These are phyloP conservation scores for Malania oleifera DNA, from an alignment of 164 flowering plant genomes.

Conservation along the genomic window DNA sequence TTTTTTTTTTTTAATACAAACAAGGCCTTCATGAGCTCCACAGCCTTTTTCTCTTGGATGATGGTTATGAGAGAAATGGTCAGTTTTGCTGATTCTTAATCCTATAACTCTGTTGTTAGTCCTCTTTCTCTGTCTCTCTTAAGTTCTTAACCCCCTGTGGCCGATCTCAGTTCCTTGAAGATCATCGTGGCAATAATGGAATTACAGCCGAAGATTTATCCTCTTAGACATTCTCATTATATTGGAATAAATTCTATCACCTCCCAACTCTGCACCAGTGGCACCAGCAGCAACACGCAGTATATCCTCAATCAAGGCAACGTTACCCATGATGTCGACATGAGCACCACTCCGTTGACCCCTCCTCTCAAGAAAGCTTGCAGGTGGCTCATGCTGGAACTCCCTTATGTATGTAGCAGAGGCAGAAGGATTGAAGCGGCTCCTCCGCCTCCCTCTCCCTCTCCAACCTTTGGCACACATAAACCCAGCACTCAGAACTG, in stretches of 20 bases:
- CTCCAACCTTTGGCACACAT: slow-evolving; percentile 87
- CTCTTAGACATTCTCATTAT: slow-evolving; percentile 49
- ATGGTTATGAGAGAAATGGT: too few species aligned
- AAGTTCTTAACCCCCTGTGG: too few species aligned
- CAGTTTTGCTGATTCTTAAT: too few species aligned
- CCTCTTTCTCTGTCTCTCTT: too few species aligned
- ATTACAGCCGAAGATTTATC: slow-evolving; percentile 44
- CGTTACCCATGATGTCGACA: slow-evolving; percentile 79
- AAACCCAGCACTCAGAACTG: slow-evolving; percentile 68
- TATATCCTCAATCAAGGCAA: slow-evolving; percentile 66
- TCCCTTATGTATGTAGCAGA: slow-evolving; percentile 48
- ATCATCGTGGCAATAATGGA: too few species aligned
- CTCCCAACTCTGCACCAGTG: slow-evolving; percentile 49
- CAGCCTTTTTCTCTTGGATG: too few species aligned
- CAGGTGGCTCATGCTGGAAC: slow-evolving; percentile 60
- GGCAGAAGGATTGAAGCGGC: slow-evolving; percentile 74
- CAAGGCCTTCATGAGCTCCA: too few species aligned
- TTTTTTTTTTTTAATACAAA: too few species aligned
- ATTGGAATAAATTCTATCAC: slow-evolving; percentile 59
- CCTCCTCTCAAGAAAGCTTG: slow-evolving; percentile 54
- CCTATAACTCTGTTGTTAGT: too few species aligned
- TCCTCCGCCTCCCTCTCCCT: slow-evolving; percentile 61
- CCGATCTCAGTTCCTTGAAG: too few species aligned
- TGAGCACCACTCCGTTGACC: slow-evolving; percentile 66
- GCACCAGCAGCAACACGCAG: slow-evolving; percentile 71